Evolutionary conservation across 1,284 basidiomycete species (phyloP).

Genomic region (Rhodotorula sp.): DNA sequence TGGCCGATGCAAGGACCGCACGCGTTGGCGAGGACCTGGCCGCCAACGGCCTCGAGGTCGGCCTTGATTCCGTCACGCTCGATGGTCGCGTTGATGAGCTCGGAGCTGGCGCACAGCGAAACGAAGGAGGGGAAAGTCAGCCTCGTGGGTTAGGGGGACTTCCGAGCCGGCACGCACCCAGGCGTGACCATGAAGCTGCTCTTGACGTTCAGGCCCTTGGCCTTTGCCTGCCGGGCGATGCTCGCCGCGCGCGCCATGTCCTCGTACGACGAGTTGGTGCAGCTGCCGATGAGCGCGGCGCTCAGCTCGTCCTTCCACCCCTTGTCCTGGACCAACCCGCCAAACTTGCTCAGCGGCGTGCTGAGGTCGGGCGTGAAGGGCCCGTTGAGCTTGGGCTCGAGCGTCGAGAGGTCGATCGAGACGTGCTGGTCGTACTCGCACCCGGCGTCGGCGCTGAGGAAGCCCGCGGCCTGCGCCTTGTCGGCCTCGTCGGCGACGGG

Average conservation of each 20-base stretch:
- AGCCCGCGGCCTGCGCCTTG: conserved; percentile 73
- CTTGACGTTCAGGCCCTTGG: conserved; percentile 75
- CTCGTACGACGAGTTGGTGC: conserved; percentile 91
- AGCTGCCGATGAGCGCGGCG: conserved; percentile 91
- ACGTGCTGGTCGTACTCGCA: conserved; percentile 95
- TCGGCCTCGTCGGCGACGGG: conserved; percentile 86
- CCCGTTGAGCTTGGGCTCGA: conserved; percentile 95
- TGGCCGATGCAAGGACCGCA: conserved; percentile 99
- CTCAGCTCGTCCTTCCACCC: conserved; percentile 91
- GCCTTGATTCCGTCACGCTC: conserved; percentile 86
- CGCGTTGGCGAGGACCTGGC: conserved; percentile 91
- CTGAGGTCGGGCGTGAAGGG: conserved; percentile 98
- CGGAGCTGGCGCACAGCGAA: conserved; percentile 60
- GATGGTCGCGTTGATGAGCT: conserved; percentile 96
- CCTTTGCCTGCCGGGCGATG: conserved; percentile 85
- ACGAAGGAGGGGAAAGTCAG: not conserved
- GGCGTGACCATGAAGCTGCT: conserved; percentile 97
- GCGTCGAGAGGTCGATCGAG: conserved; percentile 85
- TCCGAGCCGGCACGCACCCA: conserved; percentile 49
- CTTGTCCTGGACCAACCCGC: conserved; percentile 72
- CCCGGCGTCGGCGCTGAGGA: conserved; percentile 79
- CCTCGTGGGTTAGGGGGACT: not conserved
- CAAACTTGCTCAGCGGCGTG: conserved; percentile 92
- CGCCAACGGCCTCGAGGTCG: conserved; percentile 80
- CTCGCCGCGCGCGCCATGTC: conserved; percentile 79